phyloP scores from a whole-genome alignment of 2,329 filamentous ascomycete species.

The Parastagonospora nodorum region DNA sequence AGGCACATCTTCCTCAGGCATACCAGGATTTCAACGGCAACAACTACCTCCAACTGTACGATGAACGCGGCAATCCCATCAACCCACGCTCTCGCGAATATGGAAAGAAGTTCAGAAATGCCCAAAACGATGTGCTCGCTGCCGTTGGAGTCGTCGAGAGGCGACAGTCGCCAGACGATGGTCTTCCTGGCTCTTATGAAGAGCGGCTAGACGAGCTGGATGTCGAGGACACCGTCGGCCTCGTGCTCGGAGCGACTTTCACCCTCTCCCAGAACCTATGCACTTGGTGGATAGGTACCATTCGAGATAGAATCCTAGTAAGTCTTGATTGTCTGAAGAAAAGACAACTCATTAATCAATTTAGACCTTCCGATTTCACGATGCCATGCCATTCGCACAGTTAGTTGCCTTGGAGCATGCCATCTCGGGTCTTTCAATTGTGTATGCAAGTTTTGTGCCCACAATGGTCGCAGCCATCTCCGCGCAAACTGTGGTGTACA shows the following conservation, averaged over 20 bases:
- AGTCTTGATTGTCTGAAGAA: neutral
- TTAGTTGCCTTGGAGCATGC: constrained; percentile 30
- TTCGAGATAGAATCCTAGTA: constrained; percentile 37
- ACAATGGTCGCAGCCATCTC: constrained; percentile 25
- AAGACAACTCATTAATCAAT: constrained; percentile 1
- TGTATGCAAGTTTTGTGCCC: constrained; percentile 35
- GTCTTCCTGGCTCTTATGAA: constrained; percentile 32
- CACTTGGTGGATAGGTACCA: constrained; percentile 43
- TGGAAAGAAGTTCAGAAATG: constrained; percentile 49
- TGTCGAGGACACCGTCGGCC: constrained; percentile 37
- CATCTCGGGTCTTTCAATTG: constrained; percentile 24
- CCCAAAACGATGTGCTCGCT: constrained; percentile 55
- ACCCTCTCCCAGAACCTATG: constrained; percentile 34
- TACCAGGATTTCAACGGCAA: constrained; percentile 30
- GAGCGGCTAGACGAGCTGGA: constrained; percentile 37
- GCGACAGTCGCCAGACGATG: constrained; percentile 31
- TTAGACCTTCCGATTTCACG: constrained; percentile 35
- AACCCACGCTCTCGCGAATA: constrained; percentile 48
- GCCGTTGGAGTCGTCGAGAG: constrained; percentile 55
- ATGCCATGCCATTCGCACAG: constrained; percentile 27
- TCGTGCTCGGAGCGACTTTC: constrained; percentile 26
- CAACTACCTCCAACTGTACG: constrained; percentile 48
- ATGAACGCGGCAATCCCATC: constrained; percentile 51
- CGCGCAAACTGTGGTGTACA: constrained; percentile 25
- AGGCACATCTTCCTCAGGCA: constrained; percentile 27